These are phyloP conservation scores for Paspalum notatum DNA, from an alignment of 176 grass and related monocot genomes.

Conservation along the genomic window DNA sequence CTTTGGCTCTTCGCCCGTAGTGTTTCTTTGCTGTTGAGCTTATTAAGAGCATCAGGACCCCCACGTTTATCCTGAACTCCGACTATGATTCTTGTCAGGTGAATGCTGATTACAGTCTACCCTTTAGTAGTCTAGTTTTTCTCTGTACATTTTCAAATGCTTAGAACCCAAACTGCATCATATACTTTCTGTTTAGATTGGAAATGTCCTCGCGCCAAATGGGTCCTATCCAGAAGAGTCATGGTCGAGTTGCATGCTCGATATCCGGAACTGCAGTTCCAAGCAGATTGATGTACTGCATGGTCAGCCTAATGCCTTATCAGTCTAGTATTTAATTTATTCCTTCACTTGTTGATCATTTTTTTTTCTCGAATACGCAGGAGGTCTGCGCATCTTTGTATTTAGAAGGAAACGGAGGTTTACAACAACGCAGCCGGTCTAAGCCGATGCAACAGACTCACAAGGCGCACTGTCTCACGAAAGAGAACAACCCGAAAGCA, in stretches of 20 bases:
- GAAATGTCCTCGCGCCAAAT: constrained; percentile 40
- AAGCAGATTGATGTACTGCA: constrained; percentile 50
- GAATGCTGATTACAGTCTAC: neutral
- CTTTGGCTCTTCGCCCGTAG: constrained; percentile 11
- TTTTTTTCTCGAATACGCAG: no score
- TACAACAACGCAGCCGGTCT: no score
- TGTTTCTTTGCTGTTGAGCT: constrained; percentile 69
- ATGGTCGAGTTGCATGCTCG: constrained; percentile 48
- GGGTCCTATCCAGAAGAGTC: constrained; percentile 29
- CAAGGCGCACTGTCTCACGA: no score
- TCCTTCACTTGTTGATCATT: neutral
- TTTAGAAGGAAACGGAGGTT: no score
- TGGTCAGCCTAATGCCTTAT: constrained; percentile 31
- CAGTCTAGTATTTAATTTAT: neutral
- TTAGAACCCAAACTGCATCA: neutral
- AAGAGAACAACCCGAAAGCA: no score
- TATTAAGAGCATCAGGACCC: constrained; percentile 55
- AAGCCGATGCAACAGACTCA: no score
- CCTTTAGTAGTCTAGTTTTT: neutral
- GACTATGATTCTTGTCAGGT: constrained; percentile 77
- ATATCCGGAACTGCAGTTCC: constrained; percentile 50
- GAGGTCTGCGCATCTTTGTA: no score
- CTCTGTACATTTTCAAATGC: neutral
- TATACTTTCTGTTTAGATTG: neutral
- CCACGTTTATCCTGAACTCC: constrained; percentile 63